Evolutionary conservation across 176 grass and related monocot species (phyloP).

Genomic region (Tuctoria greenei): DNA sequence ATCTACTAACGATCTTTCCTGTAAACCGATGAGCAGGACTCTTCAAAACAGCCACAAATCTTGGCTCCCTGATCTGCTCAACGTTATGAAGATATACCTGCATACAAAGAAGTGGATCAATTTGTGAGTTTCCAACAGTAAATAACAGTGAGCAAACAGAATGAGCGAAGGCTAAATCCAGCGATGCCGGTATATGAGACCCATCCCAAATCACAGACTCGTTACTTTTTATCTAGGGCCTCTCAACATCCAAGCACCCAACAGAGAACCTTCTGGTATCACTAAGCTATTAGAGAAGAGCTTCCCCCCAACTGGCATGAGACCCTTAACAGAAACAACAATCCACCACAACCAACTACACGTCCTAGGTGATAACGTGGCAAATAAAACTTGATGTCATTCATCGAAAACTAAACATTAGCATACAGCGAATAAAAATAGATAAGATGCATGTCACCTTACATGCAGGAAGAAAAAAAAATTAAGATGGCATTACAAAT

Average conservation of each 20-base stretch:
- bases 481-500: background rate
- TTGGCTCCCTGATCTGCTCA: background rate
- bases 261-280: conserved; percentile 87
- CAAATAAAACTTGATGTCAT: background rate
- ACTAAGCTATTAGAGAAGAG: conserved; percentile 62
- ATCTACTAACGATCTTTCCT: background rate
- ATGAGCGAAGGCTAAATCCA: background rate
- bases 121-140: background rate
- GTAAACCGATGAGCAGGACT: background rate
- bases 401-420: background rate
- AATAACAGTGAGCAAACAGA: background rate
- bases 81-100: background rate
- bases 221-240: conserved; percentile 58
- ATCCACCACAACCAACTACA: background rate
- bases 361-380: background rate
- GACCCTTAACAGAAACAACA: conserved; percentile 14
- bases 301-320: conserved; percentile 70
- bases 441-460: background rate
- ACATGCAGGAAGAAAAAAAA: background rate
- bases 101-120: background rate
- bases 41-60: background rate
- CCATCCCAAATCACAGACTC: conserved; percentile 45
- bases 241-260: conserved; percentile 61
- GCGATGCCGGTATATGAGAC: conserved; percentile 12
- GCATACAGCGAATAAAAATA: background rate